These are phyloP conservation scores for Epichloe amarillans DNA, from an alignment of 2,329 filamentous ascomycete genomes.

Conservation along the genomic window DNA sequence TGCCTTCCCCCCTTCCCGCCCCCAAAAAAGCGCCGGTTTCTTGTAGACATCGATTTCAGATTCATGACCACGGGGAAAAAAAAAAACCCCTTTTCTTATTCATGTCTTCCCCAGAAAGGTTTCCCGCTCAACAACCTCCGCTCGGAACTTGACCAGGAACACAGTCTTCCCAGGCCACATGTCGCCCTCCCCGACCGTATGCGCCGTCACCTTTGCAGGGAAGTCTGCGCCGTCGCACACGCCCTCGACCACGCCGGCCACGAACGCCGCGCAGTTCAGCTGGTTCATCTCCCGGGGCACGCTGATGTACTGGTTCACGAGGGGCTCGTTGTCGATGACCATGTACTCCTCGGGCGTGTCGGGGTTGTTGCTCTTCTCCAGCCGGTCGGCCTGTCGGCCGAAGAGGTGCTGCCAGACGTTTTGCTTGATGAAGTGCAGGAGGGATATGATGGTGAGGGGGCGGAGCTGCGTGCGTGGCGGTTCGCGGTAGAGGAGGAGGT, in stretches of 20 bases:
- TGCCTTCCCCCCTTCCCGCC: accelerated
- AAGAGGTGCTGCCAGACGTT: slow-evolving; percentile 89
- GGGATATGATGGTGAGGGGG: slow-evolving; percentile 75
- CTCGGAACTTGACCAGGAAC: slow-evolving; percentile 83
- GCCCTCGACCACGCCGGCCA: slow-evolving; percentile 89
- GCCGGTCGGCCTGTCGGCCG: slow-evolving; percentile 74
- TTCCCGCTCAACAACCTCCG: slow-evolving; percentile 87
- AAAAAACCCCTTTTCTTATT: neutral
- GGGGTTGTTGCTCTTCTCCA: slow-evolving; percentile 76
- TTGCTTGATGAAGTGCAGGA: slow-evolving; percentile 91
- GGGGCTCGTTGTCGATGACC: slow-evolving; percentile 98
- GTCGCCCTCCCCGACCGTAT: slow-evolving; percentile 60
- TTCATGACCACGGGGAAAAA: neutral
- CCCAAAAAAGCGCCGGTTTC: no score
- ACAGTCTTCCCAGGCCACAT: slow-evolving; percentile 97
- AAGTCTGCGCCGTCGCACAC: slow-evolving; percentile 90
- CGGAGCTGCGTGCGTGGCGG: slow-evolving; percentile 56
- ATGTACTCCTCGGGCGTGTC: slow-evolving; percentile 91
- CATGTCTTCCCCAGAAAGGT: slow-evolving; percentile 53
- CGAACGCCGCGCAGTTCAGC: slow-evolving; percentile 91
- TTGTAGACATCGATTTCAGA: neutral
- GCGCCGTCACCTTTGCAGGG: slow-evolving; percentile 76
- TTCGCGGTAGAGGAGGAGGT: slow-evolving; percentile 82
- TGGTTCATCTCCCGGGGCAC: slow-evolving; percentile 92
- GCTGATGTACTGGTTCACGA: slow-evolving; percentile 88